These are phyloP conservation scores for Kwoniella sp. DNA, from an alignment of 768 basidiomycete genomes.

Conservation along the genomic window DNA sequence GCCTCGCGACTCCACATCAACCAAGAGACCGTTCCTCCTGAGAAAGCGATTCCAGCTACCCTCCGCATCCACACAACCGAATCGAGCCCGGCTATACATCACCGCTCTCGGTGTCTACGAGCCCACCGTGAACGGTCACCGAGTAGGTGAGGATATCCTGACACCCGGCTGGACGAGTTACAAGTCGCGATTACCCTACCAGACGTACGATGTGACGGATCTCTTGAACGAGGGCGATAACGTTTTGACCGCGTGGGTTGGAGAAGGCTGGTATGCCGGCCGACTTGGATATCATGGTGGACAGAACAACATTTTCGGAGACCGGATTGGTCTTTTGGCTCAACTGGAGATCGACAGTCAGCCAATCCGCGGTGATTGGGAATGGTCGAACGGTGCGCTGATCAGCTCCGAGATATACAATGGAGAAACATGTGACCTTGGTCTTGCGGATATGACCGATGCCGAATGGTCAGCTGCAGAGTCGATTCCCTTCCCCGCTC, in stretches of 20 bases:
- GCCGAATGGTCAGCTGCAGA: background rate
- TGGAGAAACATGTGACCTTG: conserved; percentile 37
- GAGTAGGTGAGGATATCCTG: conserved; percentile 33
- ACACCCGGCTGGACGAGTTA: conserved; percentile 42
- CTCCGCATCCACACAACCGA: background rate
- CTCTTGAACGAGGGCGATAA: conserved; percentile 12
- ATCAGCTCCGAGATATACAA: conserved; percentile 33
- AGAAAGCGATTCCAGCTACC: conserved; percentile 3
- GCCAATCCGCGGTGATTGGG: conserved; percentile 23
- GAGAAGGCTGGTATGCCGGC: conserved; percentile 35
- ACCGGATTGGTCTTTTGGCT: conserved; percentile 27
- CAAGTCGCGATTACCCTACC: conserved; percentile 28
- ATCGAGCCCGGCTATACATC: conserved; percentile 29
- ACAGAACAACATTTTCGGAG: conserved; percentile 32
- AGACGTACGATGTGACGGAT: conserved; percentile 30
- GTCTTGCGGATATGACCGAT: conserved; percentile 6
- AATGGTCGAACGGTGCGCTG: conserved; percentile 20
- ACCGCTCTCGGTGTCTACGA: conserved; percentile 41
- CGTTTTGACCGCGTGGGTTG: conserved; percentile 18
- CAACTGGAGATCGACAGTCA: conserved; percentile 41
- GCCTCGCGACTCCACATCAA: background rate
- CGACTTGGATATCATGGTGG: conserved; percentile 19
- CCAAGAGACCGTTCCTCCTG: conserved; percentile 28
- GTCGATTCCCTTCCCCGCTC: conserved; percentile 19
- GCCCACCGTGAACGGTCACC: conserved; percentile 29